A percentile compares a stretch with the other conserved stretches of the same genome.
These are phyloP conservation scores for Coccomyxa subellipsoidea DNA, from an alignment of 163 green algal genomes.

Conservation along the genomic window DNA sequence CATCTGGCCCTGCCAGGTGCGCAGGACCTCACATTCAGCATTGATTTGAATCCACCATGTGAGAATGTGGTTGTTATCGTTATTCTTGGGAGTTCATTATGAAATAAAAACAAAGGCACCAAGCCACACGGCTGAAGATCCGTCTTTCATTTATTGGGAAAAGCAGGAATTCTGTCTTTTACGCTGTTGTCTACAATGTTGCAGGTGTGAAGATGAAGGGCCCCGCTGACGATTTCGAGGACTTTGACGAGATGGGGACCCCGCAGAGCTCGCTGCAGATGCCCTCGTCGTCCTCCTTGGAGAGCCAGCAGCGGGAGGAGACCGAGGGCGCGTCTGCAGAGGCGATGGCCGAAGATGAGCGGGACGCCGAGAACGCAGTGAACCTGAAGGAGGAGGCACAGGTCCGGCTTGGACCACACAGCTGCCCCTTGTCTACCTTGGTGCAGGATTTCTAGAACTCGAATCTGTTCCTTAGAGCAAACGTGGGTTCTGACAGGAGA, in stretches of 20 bases:
- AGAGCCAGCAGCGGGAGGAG: neutral
- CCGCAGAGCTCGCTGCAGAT: conserved; percentile 6
- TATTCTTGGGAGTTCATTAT: too few relatives aligned
- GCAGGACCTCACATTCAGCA: neutral
- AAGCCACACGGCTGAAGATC: too few relatives aligned
- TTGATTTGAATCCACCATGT: too few relatives aligned
- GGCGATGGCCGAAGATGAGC: neutral
- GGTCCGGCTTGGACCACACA: neutral
- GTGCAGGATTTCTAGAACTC: neutral
- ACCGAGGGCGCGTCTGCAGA: neutral
- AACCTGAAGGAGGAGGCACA: neutral
- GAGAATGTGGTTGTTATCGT: too few relatives aligned
- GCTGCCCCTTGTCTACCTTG: neutral
- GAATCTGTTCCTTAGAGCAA: too few relatives aligned
- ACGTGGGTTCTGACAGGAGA: too few relatives aligned
- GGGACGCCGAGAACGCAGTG: neutral
- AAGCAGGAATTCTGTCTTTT: neutral
- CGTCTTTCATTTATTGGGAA: neutral
- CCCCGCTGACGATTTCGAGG: neutral
- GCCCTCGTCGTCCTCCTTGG: neutral
- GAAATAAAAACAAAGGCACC: too few relatives aligned
- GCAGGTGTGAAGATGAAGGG: neutral
- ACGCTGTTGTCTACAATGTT: neutral
- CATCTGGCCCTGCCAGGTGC: neutral
- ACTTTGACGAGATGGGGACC: neutral